A percentile compares a stretch with the other conserved stretches of the same genome.
These are phyloP conservation scores for Murraya koenigii DNA, from an alignment of 345 rosid species.

Conservation along the genomic window DNA sequence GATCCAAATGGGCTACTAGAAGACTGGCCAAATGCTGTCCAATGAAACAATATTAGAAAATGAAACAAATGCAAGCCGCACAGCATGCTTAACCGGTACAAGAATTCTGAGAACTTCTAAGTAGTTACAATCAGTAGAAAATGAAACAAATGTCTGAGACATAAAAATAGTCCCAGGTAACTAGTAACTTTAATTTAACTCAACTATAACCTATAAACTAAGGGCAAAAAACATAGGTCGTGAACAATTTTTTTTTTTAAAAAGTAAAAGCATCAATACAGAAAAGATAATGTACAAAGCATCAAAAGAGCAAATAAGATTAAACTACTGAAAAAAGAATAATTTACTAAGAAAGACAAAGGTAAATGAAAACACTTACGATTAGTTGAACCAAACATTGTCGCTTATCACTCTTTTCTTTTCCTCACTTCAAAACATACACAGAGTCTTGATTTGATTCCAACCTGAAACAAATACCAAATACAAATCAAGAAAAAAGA, in stretches of 20 bases:
- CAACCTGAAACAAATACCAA: conserved; percentile 15
- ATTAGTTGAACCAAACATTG: conserved; percentile 56
- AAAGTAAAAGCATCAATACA: background rate
- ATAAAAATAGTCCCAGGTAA: background rate
- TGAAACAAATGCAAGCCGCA: background rate
- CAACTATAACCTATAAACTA: background rate
- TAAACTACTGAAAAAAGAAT: background rate
- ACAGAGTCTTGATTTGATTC: conserved; percentile 15
- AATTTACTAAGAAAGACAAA: conserved; percentile 4
- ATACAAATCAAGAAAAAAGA: background rate
- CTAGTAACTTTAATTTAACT: background rate
- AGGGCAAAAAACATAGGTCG: background rate
- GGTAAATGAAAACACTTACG: conserved; percentile 40
- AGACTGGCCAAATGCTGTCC: conserved; percentile 80
- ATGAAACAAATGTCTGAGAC: background rate
- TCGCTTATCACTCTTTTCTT: conserved; percentile 7
- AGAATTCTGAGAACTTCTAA: background rate
- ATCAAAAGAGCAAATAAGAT: background rate
- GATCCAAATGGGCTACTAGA: conserved; percentile 69
- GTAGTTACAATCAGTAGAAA: background rate
- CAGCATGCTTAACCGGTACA: background rate
- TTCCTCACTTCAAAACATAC: conserved; percentile 2
- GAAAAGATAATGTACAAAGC: background rate
- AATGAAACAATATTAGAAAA: background rate
- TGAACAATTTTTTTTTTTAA: background rate